Percentiles rank a stretch among this genome's conserved stretches.
Conservation (phyloP, 352 stramenopile genomes). For the Elongisporangium undulatum region DNA sequence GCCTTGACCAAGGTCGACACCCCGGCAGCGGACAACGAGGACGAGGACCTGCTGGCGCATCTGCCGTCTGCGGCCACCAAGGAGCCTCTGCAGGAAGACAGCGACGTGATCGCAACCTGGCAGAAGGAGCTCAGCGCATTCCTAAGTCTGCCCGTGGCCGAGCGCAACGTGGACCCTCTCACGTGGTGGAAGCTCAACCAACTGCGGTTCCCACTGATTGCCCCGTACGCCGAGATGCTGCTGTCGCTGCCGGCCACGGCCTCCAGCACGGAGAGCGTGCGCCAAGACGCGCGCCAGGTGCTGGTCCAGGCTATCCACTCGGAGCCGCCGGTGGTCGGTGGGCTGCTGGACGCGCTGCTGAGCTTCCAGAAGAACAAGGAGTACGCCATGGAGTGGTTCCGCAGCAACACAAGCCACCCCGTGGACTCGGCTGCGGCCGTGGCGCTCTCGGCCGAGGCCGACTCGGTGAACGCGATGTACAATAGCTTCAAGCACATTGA, state of each 20-base stretch:
- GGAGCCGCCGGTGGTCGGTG: constrained; percentile 22
- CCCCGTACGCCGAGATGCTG: constrained; percentile 71
- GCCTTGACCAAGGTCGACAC: constrained; percentile 14
- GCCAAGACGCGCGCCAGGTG: constrained; percentile 42
- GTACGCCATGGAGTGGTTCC: constrained; percentile 73
- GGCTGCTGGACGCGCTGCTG: constrained; percentile 64
- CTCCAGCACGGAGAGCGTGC: constrained; percentile 51
- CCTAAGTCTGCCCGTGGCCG: constrained; percentile 61
- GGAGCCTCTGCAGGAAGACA: constrained; percentile 31
- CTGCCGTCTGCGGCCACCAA: constrained; percentile 58
- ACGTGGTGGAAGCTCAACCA: constrained; percentile 79
- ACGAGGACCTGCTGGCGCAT: constrained; percentile 70
- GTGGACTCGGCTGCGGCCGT: constrained; percentile 17
- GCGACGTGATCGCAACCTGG: constrained; percentile 59
- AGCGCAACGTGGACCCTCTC: constrained; percentile 71
- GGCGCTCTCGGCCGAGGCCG: constrained; percentile 12
- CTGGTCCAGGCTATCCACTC: constrained; percentile 47
- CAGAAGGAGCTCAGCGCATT: constrained; percentile 74
- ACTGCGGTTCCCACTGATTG: constrained; percentile 70
- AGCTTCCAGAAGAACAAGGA: constrained; percentile 84
- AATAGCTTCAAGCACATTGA: constrained; percentile 70
- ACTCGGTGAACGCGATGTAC: constrained; percentile 25
- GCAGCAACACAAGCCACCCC: constrained; percentile 23
- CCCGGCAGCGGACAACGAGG: constrained; percentile 40
- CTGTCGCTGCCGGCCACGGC: constrained; percentile 59